Evolutionary conservation across 1,284 basidiomycete genomes (phyloP).

Genomic region (Gomphus bonarii): DNA sequence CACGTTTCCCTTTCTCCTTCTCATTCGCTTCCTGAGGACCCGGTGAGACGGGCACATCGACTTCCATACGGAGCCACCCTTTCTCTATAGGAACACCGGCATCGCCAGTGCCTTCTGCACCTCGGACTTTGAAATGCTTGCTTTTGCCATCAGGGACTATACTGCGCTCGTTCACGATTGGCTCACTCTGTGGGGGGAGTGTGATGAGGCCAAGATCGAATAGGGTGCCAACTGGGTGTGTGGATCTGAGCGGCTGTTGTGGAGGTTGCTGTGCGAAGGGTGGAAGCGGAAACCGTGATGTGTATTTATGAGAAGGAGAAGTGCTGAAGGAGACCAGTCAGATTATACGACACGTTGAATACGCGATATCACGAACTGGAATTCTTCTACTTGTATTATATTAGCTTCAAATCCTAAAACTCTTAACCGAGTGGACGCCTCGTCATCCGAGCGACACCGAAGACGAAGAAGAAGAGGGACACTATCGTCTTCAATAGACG

Average conservation of each 20-base stretch:
- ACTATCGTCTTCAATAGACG: constrained; percentile 32
- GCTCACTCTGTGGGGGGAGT: constrained; percentile 15
- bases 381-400: constrained; percentile 51
- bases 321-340: constrained; percentile 24
- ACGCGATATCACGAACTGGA: constrained; percentile 36
- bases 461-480: constrained; percentile 50
- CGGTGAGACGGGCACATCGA: constrained; percentile 36
- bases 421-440: constrained; percentile 40
- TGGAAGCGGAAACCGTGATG: constrained; percentile 43
- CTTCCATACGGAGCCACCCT: constrained; percentile 57
- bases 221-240: constrained; percentile 41
- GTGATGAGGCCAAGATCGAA: constrained; percentile 42
- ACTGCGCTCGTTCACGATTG: constrained; percentile 24
- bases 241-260: constrained; percentile 36
- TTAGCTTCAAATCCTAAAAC: constrained; percentile 44
- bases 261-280: constrained; percentile 50
- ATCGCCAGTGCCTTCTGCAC: neutral
- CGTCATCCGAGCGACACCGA: constrained; percentile 40
- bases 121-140: neutral
- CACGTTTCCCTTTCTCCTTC: constrained; percentile 30
- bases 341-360: neutral
- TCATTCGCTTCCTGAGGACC: constrained; percentile 15
- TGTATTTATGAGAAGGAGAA: constrained; percentile 28
- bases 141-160: constrained; percentile 44
- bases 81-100: constrained; percentile 3